Percentiles rank a stretch among this genome's conserved stretches.
phyloP scores from a whole-genome alignment of 352 stramenopile genomes.

The Pythium vanterpoolii region DNA sequence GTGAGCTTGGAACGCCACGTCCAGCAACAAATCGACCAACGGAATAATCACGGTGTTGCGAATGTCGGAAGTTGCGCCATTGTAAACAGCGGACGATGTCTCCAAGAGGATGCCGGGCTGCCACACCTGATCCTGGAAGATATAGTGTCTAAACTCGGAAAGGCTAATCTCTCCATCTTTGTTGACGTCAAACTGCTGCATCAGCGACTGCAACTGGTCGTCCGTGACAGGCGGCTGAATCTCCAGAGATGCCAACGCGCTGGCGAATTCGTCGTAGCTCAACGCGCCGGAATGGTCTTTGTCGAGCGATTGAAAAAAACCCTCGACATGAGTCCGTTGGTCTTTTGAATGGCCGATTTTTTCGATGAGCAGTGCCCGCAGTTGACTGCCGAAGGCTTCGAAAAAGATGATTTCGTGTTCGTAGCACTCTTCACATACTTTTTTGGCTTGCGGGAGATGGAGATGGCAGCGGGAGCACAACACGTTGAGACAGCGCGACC shows the following conservation, averaged over 20 bases:
- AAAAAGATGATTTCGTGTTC: constrained; percentile 46
- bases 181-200: constrained; percentile 70
- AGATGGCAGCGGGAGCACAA: constrained; percentile 57
- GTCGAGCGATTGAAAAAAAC: constrained; percentile 57
- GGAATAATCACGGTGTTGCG: constrained; percentile 33
- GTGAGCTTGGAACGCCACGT: constrained; percentile 33
- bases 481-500: constrained; percentile 54
- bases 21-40: constrained; percentile 40
- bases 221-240: constrained; percentile 54
- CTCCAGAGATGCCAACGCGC: constrained; percentile 38
- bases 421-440: constrained; percentile 77
- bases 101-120: constrained; percentile 18
- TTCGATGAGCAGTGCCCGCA: constrained; percentile 61
- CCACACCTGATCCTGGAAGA: constrained; percentile 63
- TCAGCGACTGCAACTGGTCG: constrained; percentile 43
- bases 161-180: constrained; percentile 63
- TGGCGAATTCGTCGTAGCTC: constrained; percentile 52
- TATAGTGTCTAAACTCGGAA: constrained; percentile 64
- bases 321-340: constrained; percentile 36
- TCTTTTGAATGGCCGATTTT: constrained; percentile 46
- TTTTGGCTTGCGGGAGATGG: constrained; percentile 39
- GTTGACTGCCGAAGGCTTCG: constrained; percentile 54
- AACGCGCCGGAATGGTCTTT: constrained; percentile 57
- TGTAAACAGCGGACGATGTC: neutral
- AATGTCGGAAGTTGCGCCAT: constrained; percentile 21